Conservation (phyloP, 331 rosid species). For the Ulmus americana region DNA sequence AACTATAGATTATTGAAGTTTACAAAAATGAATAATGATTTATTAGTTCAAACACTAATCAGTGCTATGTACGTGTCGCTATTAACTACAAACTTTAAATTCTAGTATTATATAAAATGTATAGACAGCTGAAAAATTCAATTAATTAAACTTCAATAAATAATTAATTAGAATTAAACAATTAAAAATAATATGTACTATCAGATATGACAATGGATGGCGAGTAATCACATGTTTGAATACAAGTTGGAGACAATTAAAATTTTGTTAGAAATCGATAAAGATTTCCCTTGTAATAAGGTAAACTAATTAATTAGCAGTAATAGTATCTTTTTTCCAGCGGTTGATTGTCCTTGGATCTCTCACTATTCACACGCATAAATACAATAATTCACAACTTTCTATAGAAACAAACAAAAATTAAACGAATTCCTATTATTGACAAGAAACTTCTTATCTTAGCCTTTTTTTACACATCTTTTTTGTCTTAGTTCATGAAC, state of each 20-base stretch:
- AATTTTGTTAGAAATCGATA: neutral
- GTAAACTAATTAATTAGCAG: neutral
- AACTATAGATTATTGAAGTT: no score
- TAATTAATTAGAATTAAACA: no score
- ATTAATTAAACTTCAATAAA: no score
- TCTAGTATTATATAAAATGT: no score
- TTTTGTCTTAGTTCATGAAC: neutral
- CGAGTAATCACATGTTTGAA: neutral
- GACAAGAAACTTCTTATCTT: neutral
- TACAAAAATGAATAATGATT: no score
- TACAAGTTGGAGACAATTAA: neutral
- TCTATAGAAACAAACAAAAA: neutral
- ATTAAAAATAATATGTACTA: no score
- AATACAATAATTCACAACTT: neutral
- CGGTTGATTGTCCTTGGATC: conserved; percentile 7
- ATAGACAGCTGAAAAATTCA: no score
- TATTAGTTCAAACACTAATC: no score
- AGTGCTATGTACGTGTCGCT: no score
- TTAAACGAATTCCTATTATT: neutral
- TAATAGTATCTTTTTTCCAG: neutral
- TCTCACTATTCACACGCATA: neutral
- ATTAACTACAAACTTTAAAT: no score
- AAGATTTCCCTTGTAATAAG: conserved; percentile 2
- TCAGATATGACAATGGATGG: no score
- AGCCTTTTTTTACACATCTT: no score